phyloP scores from a whole-genome alignment of 331 rosid genomes.

The Prunus yedoensis region DNA sequence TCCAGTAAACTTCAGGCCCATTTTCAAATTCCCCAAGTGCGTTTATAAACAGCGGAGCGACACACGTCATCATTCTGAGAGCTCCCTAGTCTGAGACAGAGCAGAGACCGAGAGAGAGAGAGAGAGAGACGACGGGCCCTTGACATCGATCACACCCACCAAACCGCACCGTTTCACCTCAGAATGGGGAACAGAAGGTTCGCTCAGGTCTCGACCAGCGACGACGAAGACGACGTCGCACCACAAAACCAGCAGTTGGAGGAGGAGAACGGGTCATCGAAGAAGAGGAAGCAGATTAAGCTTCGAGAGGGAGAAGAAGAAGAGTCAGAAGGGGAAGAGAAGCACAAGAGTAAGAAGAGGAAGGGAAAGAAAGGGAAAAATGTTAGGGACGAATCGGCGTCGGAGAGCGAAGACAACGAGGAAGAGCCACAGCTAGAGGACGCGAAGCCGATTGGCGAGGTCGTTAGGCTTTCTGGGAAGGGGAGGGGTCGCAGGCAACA shows the following conservation, averaged over 20 bases:
- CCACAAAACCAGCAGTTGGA: constrained; percentile 27
- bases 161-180: constrained; percentile 13
- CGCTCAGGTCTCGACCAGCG: constrained; percentile 67
- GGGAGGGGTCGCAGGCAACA: constrained; percentile 69
- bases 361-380: constrained; percentile 26
- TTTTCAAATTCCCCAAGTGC: background rate
- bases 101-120: background rate
- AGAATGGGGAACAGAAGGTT: constrained; percentile 81
- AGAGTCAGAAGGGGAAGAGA: constrained; percentile 9
- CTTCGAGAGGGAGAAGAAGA: constrained; percentile 34
- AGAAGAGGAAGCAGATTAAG: constrained; percentile 53
- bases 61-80: background rate
- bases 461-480: constrained; percentile 65
- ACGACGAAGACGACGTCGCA: constrained; percentile 63
- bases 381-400: background rate
- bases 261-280: constrained; percentile 6
- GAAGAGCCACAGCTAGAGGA: constrained; percentile 58
- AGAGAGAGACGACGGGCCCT: background rate
- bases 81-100: background rate
- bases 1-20: background rate
- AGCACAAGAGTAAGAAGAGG: constrained; percentile 33
- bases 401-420: constrained; percentile 36
- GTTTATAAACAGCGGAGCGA: background rate
- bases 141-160: background rate
- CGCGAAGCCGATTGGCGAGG: constrained; percentile 76